Base-by-base conservation (phyloP, 2,329 filamentous ascomycete species). In the Grosmannia penicillata region DNA sequence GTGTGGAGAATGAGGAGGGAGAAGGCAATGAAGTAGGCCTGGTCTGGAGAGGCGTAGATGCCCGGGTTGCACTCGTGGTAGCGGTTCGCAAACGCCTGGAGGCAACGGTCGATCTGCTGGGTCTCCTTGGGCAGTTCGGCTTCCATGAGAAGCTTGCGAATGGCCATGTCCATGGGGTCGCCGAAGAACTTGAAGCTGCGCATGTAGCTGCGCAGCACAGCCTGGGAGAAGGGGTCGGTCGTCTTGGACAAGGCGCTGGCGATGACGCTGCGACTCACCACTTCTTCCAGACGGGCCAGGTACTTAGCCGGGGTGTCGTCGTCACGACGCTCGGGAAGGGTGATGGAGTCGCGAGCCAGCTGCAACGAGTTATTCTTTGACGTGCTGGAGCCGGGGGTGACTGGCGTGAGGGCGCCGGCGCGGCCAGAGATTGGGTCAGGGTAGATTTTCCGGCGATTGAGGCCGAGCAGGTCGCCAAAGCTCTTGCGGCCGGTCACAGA, bases 11-110 rank as follows among this genome's bases (percentile, higher is more conserved):
- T 95, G 43, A 98, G 72, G 40, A 98, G 76, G 2, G 89, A 96
- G 54, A 98, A 98, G 14, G 89, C 86, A 46, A 96, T 89, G 51
- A 96, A 94, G 56, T 96, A 95, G n/a, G 91, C 87, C 59, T 95
- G 85, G 52, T 96, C 91, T 49, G 86, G 76, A 25, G 78, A 79
- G 19, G 81, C 72, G 58, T 93, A 98, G 43, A 98, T 93, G 28
- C 91, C 89, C 3, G 91, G 91, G 50, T 98, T 98, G 60, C 91
- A 98, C 58, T 98, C 91, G 53, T 96, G 84, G 56, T 98, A 98
- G 42, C 91, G 75, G 54, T 98, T 91, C 0, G 91, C 85, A 59
- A 98, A 96, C 3, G 86, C 82, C 55, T 95, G 85, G 26, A 98
- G 63, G 39, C 91, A 91, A 37, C 91, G 75, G 57, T 98, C 91